Evolutionary conservation across 176 grass and related monocot genomes (phyloP).

Genomic region (Cenchrus purpureus): DNA sequence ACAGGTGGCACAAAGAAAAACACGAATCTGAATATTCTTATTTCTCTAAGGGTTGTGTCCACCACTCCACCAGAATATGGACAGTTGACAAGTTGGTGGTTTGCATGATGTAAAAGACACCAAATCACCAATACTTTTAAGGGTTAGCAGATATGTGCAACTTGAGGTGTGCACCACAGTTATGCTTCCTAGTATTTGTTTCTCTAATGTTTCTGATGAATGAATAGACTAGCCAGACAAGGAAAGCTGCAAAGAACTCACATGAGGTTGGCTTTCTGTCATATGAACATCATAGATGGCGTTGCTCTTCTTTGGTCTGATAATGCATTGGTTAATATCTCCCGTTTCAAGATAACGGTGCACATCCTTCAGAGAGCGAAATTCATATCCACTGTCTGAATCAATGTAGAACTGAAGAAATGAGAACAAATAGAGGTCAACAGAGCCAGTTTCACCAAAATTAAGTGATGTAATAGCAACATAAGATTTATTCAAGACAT

Average conservation of each 20-base stretch:
- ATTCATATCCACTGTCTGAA: slow-evolving; percentile 75
- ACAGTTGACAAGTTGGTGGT: slow-evolving; percentile 1
- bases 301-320: slow-evolving; percentile 64
- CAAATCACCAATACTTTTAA: not conserved
- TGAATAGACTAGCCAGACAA: slow-evolving; percentile 11
- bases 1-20: not conserved
- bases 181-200: slow-evolving; percentile 26
- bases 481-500: slow-evolving; percentile 7
- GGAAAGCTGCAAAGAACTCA: slow-evolving; percentile 48
- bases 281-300: slow-evolving; percentile 21
- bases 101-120: slow-evolving; percentile 25
- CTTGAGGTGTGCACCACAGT: slow-evolving; percentile 2
- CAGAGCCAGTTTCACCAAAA: slow-evolving; percentile 15
- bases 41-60: not conserved
- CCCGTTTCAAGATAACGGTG: slow-evolving; percentile 63
- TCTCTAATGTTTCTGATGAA: slow-evolving; percentile 21
- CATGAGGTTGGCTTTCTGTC: slow-evolving; percentile 48
- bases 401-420: slow-evolving; percentile 73
- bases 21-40: slow-evolving; percentile 10
- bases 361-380: slow-evolving; percentile 74
- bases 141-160: slow-evolving; percentile 13
- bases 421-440: slow-evolving; percentile 33
- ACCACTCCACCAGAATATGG: slow-evolving; percentile 16
- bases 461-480: slow-evolving; percentile 17
- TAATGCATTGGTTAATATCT: slow-evolving; percentile 52